Conservation (phyloP, 257 asterid genomes). For the Nicotiana tabacum region DNA sequence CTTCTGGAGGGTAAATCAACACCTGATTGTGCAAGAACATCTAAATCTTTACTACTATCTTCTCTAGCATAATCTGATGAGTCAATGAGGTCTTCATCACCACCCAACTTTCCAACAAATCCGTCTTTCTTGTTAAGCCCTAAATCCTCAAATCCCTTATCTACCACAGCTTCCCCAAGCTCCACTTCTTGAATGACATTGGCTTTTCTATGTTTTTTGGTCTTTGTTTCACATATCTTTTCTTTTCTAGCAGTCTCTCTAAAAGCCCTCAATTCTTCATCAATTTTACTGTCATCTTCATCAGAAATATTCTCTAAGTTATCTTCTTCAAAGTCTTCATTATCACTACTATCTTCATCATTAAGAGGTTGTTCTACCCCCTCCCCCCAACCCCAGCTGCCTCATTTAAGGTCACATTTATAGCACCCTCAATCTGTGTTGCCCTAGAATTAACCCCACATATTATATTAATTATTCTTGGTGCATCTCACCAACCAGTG, state of each 20-base stretch:
- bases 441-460: not conserved
- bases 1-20: not conserved
- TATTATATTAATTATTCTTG: not conserved
- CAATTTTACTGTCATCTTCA: not conserved
- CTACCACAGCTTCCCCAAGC: not conserved
- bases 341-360: not conserved
- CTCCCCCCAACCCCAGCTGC: not conserved
- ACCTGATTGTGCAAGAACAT: not conserved
- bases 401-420: not conserved
- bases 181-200: not conserved
- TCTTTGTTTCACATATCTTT: not conserved
- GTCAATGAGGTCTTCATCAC: not conserved
- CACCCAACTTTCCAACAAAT: not conserved
- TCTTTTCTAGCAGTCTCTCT: not conserved
- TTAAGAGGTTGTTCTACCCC: not conserved
- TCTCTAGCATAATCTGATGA: not conserved
- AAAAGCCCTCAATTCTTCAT: not conserved
- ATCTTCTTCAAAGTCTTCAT: not conserved
- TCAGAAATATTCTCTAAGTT: not conserved
- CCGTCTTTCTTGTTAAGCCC: not conserved
- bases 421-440: not conserved
- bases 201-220: not conserved
- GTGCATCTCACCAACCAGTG: not conserved
- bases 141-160: not conserved
- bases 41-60: not conserved